phyloP scores from a whole-genome alignment of 495 filamentous ascomycete species.

The Penicillium taxi region DNA sequence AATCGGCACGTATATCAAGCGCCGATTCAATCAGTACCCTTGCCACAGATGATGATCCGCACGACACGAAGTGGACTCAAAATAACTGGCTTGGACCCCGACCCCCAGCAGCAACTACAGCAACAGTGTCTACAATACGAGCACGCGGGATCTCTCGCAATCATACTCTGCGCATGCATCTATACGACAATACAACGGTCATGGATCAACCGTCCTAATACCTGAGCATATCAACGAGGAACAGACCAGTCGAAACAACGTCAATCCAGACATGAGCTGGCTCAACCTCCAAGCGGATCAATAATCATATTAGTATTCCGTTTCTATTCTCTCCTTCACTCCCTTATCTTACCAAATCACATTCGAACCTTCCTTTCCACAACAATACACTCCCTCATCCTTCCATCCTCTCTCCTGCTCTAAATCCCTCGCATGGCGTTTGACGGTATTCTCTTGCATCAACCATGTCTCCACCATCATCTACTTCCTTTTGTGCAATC shows the following conservation, averaged over 20 bases:
- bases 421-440: slow-evolving; percentile 14
- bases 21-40: slow-evolving; percentile 50
- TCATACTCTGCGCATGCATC: slow-evolving; percentile 10
- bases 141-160: slow-evolving; percentile 25
- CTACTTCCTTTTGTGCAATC: too few species aligned
- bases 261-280: slow-evolving; percentile 67
- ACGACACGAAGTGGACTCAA: slow-evolving; percentile 41
- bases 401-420: neutral
- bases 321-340: neutral
- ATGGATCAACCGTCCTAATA: slow-evolving; percentile 31
- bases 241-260: slow-evolving; percentile 26
- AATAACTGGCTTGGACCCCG: slow-evolving; percentile 43
- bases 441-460: slow-evolving; percentile 12
- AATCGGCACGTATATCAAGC: slow-evolving; percentile 57
- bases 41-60: slow-evolving; percentile 44
- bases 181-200: slow-evolving; percentile 19
- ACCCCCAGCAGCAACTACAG: slow-evolving; percentile 57
- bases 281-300: slow-evolving; percentile 49
- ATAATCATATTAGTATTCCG: slow-evolving; percentile 8
- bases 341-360: neutral
- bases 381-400: slow-evolving; percentile 3
- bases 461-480: slow-evolving; percentile 4
- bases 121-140: slow-evolving; percentile 39
- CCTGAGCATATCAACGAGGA: slow-evolving; percentile 36
- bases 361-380: neutral